These are phyloP conservation scores for Mortierella antarctica DNA, from an alignment of 192 early-diverging fungal species.

Conservation along the genomic window DNA sequence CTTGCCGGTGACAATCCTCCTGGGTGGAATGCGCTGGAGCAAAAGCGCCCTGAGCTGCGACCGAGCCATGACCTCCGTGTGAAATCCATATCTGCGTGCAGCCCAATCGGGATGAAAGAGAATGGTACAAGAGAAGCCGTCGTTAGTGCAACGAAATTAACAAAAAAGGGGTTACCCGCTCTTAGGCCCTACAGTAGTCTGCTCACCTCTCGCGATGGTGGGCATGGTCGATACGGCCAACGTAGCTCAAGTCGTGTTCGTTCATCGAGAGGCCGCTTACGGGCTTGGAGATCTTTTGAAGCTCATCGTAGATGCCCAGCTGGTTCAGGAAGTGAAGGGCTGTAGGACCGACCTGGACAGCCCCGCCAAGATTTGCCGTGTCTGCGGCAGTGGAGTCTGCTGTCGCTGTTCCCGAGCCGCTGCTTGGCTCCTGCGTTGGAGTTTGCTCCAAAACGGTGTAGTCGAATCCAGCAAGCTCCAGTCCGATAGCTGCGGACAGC, in stretches of 20 bases:
- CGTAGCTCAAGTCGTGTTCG: constrained; percentile 47
- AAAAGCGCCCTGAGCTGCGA: constrained; percentile 46
- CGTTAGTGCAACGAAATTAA: too few species aligned
- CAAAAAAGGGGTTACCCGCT: not conserved
- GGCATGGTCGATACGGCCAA: constrained; percentile 41
- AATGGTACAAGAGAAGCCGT: not conserved
- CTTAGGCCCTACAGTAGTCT: not conserved
- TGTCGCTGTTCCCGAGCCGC: not conserved
- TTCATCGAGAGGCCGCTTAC: constrained; percentile 50
- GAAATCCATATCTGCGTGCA: constrained; percentile 35
- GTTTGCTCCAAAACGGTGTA: constrained; percentile 43
- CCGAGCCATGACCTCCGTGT: constrained; percentile 41
- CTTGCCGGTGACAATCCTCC: constrained; percentile 24
- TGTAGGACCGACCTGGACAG: constrained; percentile 41
- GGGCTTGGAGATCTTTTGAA: constrained; percentile 43
- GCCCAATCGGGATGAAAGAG: not conserved
- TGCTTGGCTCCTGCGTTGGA: not conserved
- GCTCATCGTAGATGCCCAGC: constrained; percentile 51
- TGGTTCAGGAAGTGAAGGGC: constrained; percentile 44
- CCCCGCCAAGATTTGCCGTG: constrained; percentile 9
- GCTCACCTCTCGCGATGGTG: constrained; percentile 34
- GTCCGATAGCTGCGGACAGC: constrained; percentile 36
- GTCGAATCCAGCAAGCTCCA: constrained; percentile 50
- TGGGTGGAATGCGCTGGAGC: constrained; percentile 34
- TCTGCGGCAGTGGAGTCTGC: not conserved